These are phyloP conservation scores for Solanum boliviense DNA, from an alignment of 257 asterid species.

Conservation along the genomic window DNA sequence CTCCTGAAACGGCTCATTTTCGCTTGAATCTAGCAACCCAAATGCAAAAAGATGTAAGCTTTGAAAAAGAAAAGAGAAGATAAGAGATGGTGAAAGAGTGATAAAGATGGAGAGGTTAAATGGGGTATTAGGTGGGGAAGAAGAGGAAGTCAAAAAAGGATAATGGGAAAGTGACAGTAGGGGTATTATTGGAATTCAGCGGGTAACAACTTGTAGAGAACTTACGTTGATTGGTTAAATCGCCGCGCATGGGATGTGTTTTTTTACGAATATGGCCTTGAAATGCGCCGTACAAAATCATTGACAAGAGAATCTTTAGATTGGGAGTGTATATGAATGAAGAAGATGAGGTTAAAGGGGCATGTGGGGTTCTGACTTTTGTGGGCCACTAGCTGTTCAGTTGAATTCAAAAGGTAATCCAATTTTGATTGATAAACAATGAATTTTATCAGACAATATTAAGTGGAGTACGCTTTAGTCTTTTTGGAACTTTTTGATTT, in stretches of 20 bases:
- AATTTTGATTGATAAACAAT: background rate
- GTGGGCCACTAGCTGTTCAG: background rate
- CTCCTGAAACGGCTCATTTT: constrained; percentile 53
- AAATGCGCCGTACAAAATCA: background rate
- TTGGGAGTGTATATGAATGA: background rate
- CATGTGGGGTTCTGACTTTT: background rate
- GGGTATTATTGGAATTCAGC: background rate
- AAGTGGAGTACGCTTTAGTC: background rate
- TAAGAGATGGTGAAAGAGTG: background rate
- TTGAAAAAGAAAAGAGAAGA: background rate
- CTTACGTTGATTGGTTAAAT: background rate
- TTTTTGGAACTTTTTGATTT: background rate
- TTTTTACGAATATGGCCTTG: background rate
- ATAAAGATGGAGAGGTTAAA: background rate
- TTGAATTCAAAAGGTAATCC: background rate
- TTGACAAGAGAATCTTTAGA: background rate
- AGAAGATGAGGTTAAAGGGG: background rate
- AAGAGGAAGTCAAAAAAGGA: background rate
- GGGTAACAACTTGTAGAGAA: background rate
- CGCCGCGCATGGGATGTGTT: background rate
- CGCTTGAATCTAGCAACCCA: background rate
- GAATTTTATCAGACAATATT: background rate
- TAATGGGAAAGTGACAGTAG: background rate
- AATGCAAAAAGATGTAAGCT: background rate
- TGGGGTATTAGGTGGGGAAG: background rate